phyloP scores from a whole-genome alignment of 73 alveolate species.

The Blepharisma japonicum region DNA sequence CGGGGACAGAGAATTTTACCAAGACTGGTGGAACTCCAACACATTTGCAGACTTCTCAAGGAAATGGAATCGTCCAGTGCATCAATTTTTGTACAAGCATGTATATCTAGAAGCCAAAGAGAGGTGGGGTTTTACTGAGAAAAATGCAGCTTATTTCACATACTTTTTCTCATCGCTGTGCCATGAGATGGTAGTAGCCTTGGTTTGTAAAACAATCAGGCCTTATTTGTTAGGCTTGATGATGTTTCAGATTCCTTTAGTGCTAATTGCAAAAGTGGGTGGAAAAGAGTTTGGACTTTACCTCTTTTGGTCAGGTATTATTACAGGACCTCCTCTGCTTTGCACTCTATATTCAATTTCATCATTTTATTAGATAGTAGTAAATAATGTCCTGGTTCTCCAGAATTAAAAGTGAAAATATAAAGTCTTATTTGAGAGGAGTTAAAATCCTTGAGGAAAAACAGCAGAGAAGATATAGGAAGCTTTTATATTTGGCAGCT shows the following conservation, averaged over 20 bases:
- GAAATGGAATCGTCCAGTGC: conserved; percentile 62
- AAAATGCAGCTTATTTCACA: background rate
- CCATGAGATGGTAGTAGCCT: background rate
- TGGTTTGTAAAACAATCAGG: background rate
- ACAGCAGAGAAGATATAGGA: background rate
- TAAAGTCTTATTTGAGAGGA: conserved; percentile 5
- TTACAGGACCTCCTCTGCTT: no score
- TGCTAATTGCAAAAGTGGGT: background rate
- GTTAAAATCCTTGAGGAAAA: conserved; percentile 8
- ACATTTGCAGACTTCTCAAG: conserved; percentile 61
- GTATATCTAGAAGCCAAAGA: conserved; percentile 29
- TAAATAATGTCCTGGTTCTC: background rate
- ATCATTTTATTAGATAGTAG: no score
- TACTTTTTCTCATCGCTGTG: background rate
- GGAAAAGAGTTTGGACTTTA: no score
- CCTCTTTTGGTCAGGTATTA: no score
- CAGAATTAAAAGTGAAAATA: conserved; percentile 3
- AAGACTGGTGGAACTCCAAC: conserved; percentile 72
- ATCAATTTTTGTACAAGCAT: conserved; percentile 50
- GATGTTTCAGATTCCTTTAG: background rate
- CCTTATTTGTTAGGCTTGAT: background rate
- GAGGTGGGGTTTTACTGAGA: background rate
- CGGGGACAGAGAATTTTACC: conserved; percentile 61
- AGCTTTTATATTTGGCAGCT: background rate
- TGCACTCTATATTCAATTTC: no score